Evolutionary conservation across 345 rosid genomes (phyloP).

Genomic region (Salix udensis): DNA sequence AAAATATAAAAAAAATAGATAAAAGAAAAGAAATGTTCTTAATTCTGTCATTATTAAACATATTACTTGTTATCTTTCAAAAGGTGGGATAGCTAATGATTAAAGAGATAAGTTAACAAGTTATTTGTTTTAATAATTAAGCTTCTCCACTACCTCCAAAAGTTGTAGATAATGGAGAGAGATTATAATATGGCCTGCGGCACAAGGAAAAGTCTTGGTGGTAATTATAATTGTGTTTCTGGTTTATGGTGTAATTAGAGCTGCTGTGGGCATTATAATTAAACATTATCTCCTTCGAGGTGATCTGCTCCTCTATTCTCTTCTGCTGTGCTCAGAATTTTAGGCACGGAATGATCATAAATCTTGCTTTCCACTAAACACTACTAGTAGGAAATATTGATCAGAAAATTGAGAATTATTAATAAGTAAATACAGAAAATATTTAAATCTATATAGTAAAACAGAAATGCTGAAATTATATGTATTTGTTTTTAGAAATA

Average conservation of each 20-base stretch:
- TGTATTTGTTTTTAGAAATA: too few relatives aligned
- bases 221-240: constrained; percentile 1
- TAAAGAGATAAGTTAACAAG: constrained; percentile 6
- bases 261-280: background rate
- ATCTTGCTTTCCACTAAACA: background rate
- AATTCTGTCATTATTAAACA: background rate
- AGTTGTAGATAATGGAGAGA: background rate
- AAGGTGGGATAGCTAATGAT: constrained; percentile 26
- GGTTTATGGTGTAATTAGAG: background rate
- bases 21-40: too few relatives aligned
- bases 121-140: background rate
- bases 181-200: background rate
- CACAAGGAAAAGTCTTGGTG: background rate
- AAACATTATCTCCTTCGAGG: background rate
- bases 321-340: background rate
- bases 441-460: too few relatives aligned
- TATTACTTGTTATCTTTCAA: background rate
- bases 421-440: too few relatives aligned
- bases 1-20: too few relatives aligned
- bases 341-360: background rate
- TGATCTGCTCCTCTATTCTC: background rate
- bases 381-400: background rate
- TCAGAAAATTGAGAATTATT: background rate
- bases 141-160: background rate
- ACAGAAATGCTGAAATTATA: too few relatives aligned